Evolutionary conservation across 2,329 filamentous ascomycete species (phyloP).

Genomic region (Scedosporium boydii): DNA sequence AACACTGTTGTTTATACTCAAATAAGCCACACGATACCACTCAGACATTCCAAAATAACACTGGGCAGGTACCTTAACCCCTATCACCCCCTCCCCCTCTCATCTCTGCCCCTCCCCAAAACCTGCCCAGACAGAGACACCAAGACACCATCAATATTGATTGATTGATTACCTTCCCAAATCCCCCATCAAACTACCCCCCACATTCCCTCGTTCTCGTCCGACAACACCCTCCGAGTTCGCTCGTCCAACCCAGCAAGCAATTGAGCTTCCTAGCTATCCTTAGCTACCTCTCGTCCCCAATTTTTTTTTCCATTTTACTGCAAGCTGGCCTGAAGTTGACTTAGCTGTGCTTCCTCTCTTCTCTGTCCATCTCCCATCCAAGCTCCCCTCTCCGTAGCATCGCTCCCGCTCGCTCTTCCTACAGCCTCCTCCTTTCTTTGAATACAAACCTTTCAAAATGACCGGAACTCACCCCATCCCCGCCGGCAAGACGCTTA

Average conservation of each 20-base stretch:
- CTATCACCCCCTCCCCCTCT: not conserved
- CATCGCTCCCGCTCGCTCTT: not conserved
- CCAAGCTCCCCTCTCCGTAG: not conserved
- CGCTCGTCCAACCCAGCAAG: not conserved
- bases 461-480: slow-evolving; percentile 41
- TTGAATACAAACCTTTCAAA: slow-evolving; percentile 15
- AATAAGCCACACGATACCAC: not conserved
- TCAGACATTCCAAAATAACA: not conserved
- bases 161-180: not conserved
- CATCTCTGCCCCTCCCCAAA: not conserved
- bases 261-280: not conserved
- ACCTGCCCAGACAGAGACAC: not conserved
- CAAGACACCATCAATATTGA: no score
- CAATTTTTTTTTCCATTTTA: not conserved
- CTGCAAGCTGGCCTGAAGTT: not conserved
- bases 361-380: not conserved
- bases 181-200: not conserved
- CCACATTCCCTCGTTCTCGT: not conserved
- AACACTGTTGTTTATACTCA: not conserved
- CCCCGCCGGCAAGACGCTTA: slow-evolving; percentile 66
- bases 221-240: not conserved
- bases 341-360: not conserved
- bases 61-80: not conserved
- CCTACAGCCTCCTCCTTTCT: not conserved
- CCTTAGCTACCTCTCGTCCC: not conserved